phyloP scores from a whole-genome alignment of 139 green algal genomes.

The Micractinium conductrix region DNA sequence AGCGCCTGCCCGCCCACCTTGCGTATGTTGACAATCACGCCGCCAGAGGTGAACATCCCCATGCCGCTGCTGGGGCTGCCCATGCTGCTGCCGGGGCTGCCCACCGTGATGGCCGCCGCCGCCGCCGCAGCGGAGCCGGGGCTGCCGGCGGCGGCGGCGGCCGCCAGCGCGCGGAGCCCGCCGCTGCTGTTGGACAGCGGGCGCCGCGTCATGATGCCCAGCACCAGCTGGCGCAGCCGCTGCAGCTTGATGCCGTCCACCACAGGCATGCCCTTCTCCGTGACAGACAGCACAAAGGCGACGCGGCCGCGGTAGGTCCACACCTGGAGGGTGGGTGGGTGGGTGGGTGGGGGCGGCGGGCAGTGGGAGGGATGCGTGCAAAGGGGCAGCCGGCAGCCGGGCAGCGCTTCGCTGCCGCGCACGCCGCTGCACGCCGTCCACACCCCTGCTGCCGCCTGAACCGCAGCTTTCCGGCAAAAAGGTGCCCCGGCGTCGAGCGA shows the following conservation, averaged over 20 bases:
- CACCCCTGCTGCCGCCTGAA: not conserved
- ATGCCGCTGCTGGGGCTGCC: not conserved
- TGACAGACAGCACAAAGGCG: conserved; percentile 85
- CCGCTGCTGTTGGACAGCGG: conserved; percentile 1
- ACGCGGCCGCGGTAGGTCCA: conserved; percentile 85
- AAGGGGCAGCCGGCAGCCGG: not conserved
- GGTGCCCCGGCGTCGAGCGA: too few relatives aligned
- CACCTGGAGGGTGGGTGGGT: conserved; percentile 59
- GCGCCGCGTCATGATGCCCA: conserved; percentile 67
- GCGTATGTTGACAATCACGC: conserved; percentile 67
- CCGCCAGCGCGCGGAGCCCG: not conserved
- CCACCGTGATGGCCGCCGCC: too few relatives aligned
- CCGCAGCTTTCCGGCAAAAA: too few relatives aligned
- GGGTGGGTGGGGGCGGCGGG: not conserved
- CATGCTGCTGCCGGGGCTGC: not conserved
- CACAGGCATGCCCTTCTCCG: conserved; percentile 71
- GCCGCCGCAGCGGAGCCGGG: not conserved
- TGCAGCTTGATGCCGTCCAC: conserved; percentile 67
- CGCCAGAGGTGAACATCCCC: too few relatives aligned
- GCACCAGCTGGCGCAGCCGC: conserved; percentile 71
- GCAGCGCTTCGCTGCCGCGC: too few relatives aligned
- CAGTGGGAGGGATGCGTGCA: not conserved
- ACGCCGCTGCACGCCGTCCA: not conserved
- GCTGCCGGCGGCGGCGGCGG: too few relatives aligned
- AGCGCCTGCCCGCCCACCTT: conserved; percentile 43